Evolutionary conservation across 1,284 basidiomycete species (phyloP), one percentile per base, ranked within the genome.

Genomic region (Phellinidium pouzarii): DNA sequence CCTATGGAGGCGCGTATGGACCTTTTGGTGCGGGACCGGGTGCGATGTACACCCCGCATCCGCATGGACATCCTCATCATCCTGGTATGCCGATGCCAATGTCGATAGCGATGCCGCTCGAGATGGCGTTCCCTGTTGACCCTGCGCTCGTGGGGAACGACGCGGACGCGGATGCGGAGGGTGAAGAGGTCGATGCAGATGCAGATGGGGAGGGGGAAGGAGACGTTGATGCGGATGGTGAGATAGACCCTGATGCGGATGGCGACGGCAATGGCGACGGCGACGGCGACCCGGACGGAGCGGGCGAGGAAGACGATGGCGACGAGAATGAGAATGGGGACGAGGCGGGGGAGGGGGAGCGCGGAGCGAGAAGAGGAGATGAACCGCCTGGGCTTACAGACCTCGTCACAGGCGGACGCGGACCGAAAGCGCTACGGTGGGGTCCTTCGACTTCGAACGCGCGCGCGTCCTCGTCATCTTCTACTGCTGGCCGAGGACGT

Each of bases 111-210:
- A 44, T 54, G 47, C 42, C 48, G 38, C 20, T 48, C 12, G 44
- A 53, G 17, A 47, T 53, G 44, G 36, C 51, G 7, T 47, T 53
- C 37, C 51, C 51, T 11, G 51, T 53, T 26, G 51, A 53, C 43
- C 51, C 51, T 7, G 45, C 45, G 38, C 41, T 54, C 22, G 38
- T 11, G 3, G 4, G 8, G 19, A 14, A 1, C 11, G 9, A 27
- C 3, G 48, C 11, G 6, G 19, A 14, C 23, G 3, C 22, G 23
- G 17, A 11, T 7, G 8, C 19, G 37, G 37, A 40, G 19, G 37
- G 37, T 20, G 31, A 34, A 3, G 31, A 34, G 31, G 14, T 34
- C 37, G 37, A 40, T 7, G 37, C 3, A 3, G n/a, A 40, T 17
- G 37, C 11, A 17, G 36, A n/a, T 8, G 36, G n/a, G 14, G 36